phyloP scores from a whole-genome alignment of 2,329 filamentous ascomycete genomes.

The Microcyclosporella mali region DNA sequence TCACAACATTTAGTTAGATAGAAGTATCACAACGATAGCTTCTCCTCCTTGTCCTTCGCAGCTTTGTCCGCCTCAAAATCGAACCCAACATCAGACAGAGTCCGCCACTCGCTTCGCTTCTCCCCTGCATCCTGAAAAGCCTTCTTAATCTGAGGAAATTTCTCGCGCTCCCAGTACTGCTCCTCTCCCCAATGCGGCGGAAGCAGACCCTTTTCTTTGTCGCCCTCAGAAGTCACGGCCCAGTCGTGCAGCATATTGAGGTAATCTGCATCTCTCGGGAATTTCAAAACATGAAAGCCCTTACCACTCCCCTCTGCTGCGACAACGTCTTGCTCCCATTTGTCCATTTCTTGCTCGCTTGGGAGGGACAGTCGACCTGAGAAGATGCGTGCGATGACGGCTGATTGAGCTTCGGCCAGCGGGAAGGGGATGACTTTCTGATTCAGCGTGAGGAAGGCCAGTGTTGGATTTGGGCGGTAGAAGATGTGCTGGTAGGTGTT shows the following conservation, averaged over 20 bases:
- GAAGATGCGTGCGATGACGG: conserved; percentile 71
- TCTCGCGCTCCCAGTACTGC: conserved; percentile 64
- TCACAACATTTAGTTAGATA: no score
- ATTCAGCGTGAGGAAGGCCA: conserved; percentile 69
- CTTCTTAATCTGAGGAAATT: conserved; percentile 63
- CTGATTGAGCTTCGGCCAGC: conserved; percentile 69
- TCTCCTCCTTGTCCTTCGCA: conserved; percentile 14
- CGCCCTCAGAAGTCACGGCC: conserved; percentile 43
- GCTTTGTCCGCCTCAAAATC: conserved; percentile 30
- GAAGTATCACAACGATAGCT: neutral
- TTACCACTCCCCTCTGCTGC: conserved; percentile 39
- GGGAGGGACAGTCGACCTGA: conserved; percentile 64
- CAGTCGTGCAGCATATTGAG: conserved; percentile 64
- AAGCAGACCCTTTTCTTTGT: conserved; percentile 50
- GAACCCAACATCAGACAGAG: conserved; percentile 63
- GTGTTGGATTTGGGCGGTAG: conserved; percentile 65
- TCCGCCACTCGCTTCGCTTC: conserved; percentile 50
- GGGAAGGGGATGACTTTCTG: conserved; percentile 87
- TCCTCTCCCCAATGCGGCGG: conserved; percentile 66
- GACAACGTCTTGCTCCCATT: conserved; percentile 54
- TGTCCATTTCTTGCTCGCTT: conserved; percentile 55
- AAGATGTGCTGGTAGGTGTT: conserved; percentile 76
- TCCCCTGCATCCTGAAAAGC: conserved; percentile 63
- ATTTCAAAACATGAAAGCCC: conserved; percentile 51
- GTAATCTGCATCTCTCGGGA: conserved; percentile 60